phyloP scores from a whole-genome alignment of 2,329 filamentous ascomycete species.

The Verticillium albo-atrum region DNA sequence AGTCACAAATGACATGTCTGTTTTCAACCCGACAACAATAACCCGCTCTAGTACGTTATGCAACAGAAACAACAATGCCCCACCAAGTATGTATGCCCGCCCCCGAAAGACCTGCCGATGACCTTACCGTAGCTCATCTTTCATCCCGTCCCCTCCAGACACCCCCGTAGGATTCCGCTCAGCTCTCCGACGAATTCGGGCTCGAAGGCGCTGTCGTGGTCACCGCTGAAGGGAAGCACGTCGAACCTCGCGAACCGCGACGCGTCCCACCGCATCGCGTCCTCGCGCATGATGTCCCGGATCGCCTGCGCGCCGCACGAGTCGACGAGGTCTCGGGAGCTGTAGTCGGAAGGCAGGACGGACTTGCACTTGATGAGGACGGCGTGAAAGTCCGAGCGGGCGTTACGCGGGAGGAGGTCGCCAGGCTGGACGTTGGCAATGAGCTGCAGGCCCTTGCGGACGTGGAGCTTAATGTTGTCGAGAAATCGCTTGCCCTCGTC shows the following conservation, averaged over 20 bases:
- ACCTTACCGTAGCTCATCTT: no score
- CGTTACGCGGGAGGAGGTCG: conserved; percentile 11
- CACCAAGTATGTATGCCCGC: no score
- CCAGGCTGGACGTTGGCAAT: conserved; percentile 14
- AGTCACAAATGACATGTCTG: no score
- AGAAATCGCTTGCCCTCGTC: conserved; percentile 6
- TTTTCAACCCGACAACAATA: no score
- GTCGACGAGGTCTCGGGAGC: not conserved
- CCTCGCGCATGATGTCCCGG: conserved; percentile 14
- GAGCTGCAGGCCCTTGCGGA: conserved; percentile 15
- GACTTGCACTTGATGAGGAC: conserved; percentile 16
- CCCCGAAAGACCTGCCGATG: no score
- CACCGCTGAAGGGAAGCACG: conserved; percentile 15
- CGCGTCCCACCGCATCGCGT: conserved; percentile 15
- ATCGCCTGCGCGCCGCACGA: conserved; percentile 7
- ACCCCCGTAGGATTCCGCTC: conserved; percentile 13
- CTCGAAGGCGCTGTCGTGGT: conserved; percentile 17
- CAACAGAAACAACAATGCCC: no score
- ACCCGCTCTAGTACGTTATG: no score
- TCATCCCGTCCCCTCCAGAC: conserved; percentile 11
- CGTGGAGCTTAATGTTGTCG: conserved; percentile 15
- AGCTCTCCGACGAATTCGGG: conserved; percentile 14
- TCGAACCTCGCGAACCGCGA: conserved; percentile 14
- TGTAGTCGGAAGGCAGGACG: not conserved
- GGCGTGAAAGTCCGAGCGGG: conserved; percentile 13